phyloP scores from a whole-genome alignment of 73 alveolate species.

The Durusdinium trenchii region DNA sequence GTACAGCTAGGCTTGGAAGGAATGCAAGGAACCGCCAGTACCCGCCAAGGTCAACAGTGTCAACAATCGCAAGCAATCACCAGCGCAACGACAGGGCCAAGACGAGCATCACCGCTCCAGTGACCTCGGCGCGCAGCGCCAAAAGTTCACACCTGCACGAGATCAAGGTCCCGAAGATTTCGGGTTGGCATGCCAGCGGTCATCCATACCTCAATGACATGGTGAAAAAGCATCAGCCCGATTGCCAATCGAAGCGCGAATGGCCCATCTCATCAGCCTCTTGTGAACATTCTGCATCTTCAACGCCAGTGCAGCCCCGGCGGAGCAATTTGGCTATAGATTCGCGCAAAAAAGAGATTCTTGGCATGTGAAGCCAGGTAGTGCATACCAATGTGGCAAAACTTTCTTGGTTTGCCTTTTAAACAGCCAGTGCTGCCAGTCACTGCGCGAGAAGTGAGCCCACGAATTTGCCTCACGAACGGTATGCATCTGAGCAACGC shows the following conservation, averaged over 20 bases:
- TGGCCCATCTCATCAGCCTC: background rate
- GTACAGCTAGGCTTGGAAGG: background rate
- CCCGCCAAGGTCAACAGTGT: background rate
- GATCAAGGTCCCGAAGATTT: background rate
- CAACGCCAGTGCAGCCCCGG: slow-evolving; percentile 46
- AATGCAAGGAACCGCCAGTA: background rate
- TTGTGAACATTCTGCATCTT: slow-evolving; percentile 26
- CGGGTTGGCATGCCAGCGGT: slow-evolving; percentile 52
- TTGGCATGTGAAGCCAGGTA: background rate
- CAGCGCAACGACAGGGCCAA: background rate
- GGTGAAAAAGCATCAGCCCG: background rate
- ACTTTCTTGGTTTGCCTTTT: background rate
- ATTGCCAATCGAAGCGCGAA: background rate
- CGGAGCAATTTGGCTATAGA: background rate
- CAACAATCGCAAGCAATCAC: background rate
- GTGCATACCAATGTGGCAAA: slow-evolving; percentile 50
- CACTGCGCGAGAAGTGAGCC: slow-evolving; percentile 34
- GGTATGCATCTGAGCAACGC: too few relatives aligned
- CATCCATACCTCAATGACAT: background rate
- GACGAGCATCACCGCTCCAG: background rate
- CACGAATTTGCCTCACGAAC: too few relatives aligned
- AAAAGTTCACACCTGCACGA: background rate
- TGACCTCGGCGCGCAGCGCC: background rate
- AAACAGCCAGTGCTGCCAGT: slow-evolving; percentile 28
- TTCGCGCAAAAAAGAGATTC: background rate